These are phyloP conservation scores for Nicotiana undulata DNA, from an alignment of 257 asterid genomes.

Conservation along the genomic window DNA sequence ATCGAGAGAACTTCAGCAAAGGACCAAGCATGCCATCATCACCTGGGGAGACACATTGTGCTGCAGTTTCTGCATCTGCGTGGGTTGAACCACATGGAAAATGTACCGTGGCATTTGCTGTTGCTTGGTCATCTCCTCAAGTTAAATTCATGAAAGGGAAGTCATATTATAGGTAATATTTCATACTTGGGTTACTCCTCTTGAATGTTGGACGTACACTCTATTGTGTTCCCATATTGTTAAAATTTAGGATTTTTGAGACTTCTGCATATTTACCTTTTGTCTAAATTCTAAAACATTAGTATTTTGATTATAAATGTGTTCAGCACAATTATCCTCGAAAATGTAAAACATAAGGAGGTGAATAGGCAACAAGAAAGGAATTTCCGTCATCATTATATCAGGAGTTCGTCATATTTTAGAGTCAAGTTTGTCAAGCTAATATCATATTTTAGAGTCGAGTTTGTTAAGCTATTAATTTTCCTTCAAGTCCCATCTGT, in stretches of 20 bases:
- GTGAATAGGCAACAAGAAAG: neutral
- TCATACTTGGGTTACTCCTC: neutral
- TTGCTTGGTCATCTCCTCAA: conserved; percentile 97
- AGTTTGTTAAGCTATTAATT: neutral
- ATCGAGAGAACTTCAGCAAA: conserved; percentile 60
- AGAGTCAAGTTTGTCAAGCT: neutral
- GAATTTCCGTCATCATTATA: neutral
- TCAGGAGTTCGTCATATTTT: neutral
- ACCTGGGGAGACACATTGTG: conserved; percentile 86
- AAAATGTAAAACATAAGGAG: neutral
- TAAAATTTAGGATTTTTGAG: neutral
- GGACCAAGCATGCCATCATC: conserved; percentile 87
- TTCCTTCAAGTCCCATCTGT: neutral
- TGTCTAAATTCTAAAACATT: neutral
- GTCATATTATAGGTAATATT: conserved; percentile 71
- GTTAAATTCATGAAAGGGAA: conserved; percentile 93
- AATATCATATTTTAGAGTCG: neutral
- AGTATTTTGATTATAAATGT: neutral
- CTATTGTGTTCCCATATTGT: neutral
- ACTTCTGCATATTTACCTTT: neutral
- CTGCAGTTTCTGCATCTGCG: conserved; percentile 94
- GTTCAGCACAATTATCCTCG: neutral
- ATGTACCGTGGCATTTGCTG: conserved; percentile 81
- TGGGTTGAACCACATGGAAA: conserved; percentile 99
- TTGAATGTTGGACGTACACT: neutral